Conservation (phyloP, 2,329 filamentous ascomycete genomes). For the Rutstroemia sp. region DNA sequence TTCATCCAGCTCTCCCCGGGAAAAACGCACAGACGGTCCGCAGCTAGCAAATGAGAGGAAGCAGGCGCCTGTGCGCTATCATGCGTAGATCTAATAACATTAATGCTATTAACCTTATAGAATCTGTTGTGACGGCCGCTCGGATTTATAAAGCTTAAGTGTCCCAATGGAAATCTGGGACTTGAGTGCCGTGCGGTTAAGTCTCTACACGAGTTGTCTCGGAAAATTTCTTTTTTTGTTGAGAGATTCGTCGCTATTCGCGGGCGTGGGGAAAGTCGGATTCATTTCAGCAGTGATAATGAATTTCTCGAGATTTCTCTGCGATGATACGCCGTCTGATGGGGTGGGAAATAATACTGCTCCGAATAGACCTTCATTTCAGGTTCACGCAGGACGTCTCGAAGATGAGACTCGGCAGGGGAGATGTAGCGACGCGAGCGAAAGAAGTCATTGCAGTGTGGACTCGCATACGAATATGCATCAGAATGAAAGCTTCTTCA, state of each 20-base stretch:
- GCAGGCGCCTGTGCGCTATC: not conserved
- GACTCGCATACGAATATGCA: not conserved
- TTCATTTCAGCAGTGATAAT: not conserved
- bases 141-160: not conserved
- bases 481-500: not conserved
- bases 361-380: not conserved
- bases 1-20: not conserved
- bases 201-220: not conserved
- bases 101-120: not conserved
- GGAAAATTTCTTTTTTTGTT: not conserved
- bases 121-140: not conserved
- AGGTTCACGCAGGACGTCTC: not conserved
- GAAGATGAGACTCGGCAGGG: not conserved
- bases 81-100: conserved; percentile 4
- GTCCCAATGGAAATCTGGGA: not conserved
- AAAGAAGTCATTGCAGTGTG: not conserved
- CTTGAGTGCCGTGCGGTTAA: not conserved
- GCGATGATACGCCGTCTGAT: not conserved
- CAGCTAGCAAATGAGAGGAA: not conserved
- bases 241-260: not conserved
- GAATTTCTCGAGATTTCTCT: not conserved
- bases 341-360: not conserved
- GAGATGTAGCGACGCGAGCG: not conserved
- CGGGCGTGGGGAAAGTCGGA: not conserved
- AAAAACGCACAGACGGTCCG: not conserved